A percentile compares a stretch with the other conserved stretches of the same genome.
phyloP scores from a whole-genome alignment of 208 protist genomes.

The Trypanosoma boissoni region DNA sequence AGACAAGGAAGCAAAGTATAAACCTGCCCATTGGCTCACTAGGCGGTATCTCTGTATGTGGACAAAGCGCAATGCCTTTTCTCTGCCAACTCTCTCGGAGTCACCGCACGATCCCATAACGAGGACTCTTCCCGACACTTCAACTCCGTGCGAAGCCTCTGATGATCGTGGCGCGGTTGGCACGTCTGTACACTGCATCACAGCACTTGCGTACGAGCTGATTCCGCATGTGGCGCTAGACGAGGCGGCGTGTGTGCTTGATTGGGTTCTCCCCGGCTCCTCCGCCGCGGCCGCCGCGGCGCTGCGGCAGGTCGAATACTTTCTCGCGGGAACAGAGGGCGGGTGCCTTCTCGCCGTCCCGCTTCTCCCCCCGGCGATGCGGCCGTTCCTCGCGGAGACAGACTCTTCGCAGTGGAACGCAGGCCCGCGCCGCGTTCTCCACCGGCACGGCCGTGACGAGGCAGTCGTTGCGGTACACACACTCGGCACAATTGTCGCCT shows the following conservation, averaged over 20 bases:
- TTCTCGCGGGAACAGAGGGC: slow-evolving; percentile 63
- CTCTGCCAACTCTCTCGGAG: slow-evolving; percentile 4
- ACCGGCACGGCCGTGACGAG: slow-evolving; percentile 55
- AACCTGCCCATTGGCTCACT: too few relatives aligned
- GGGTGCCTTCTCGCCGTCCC: slow-evolving; percentile 58
- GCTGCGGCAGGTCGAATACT: slow-evolving; percentile 79
- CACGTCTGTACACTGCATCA: slow-evolving; percentile 45
- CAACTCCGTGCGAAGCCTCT: slow-evolving; percentile 5
- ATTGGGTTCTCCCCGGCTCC: slow-evolving; percentile 35
- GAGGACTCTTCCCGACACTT: slow-evolving; percentile 8
- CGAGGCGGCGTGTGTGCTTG: slow-evolving; percentile 30
- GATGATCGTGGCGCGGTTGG: background rate
- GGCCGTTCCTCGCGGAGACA: background rate
- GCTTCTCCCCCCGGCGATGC: slow-evolving; percentile 54
- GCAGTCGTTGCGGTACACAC: slow-evolving; percentile 43
- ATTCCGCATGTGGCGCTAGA: slow-evolving; percentile 29
- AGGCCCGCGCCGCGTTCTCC: slow-evolving; percentile 45
- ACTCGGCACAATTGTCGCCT: slow-evolving; percentile 53
- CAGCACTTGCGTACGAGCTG: slow-evolving; percentile 53
- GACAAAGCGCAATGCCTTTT: slow-evolving; percentile 32
- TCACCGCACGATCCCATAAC: slow-evolving; percentile 9
- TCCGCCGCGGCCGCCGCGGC: slow-evolving; percentile 9
- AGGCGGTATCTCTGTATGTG: slow-evolving; percentile 33
- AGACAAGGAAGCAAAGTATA: too few relatives aligned
- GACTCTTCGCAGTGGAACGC: slow-evolving; percentile 32